Evolutionary conservation across 108 stramenopile genomes (phyloP), one percentile per base, ranked within the genome.

Genomic region (Cyclotella atomus): DNA sequence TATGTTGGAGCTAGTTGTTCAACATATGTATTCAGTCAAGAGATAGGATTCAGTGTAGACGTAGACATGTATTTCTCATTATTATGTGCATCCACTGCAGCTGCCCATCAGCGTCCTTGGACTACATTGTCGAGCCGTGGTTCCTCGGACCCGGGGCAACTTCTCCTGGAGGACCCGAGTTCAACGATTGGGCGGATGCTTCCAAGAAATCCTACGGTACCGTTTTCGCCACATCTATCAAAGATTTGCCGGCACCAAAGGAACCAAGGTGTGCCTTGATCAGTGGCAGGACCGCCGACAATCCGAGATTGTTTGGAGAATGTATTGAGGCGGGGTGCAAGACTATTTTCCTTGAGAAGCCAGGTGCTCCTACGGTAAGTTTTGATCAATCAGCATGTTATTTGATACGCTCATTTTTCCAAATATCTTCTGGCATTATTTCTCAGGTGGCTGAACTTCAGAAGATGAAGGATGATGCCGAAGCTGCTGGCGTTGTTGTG

Each of bases 351-450:
- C 72, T 96, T 46, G 95, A 96, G 83, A 96, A 96, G 84, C 92
- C 95, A 6, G 95, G 95, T 61, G 95, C 95, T 27, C 93, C 95
- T 27, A 94, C 95, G 50, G 95, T 96, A 49, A 61, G n/a, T n/a
- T n/a, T n/a, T n/a, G n/a, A n/a, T n/a, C n/a, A n/a, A n/a, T n/a
- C n/a, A n/a, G n/a, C n/a, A n/a, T n/a, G n/a, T n/a, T n/a, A n/a
- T n/a, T n/a, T n/a, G n/a, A n/a, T n/a, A n/a, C n/a, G n/a, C n/a
- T n/a, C n/a, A n/a, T n/a, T n/a, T n/a, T n/a, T n/a, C n/a, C n/a
- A n/a, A n/a, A n/a, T n/a, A n/a, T n/a, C n/a, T n/a, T n/a, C n/a
- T n/a, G n/a, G n/a, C n/a, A n/a, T n/a, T n/a, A n/a, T n/a, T n/a
- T n/a, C n/a, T n/a, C n/a, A n/a, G n/a, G n/a, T n/a, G n/a, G n/a